Base-by-base conservation (phyloP, 1,284 basidiomycete species). In the Trametes polyzona region DNA sequence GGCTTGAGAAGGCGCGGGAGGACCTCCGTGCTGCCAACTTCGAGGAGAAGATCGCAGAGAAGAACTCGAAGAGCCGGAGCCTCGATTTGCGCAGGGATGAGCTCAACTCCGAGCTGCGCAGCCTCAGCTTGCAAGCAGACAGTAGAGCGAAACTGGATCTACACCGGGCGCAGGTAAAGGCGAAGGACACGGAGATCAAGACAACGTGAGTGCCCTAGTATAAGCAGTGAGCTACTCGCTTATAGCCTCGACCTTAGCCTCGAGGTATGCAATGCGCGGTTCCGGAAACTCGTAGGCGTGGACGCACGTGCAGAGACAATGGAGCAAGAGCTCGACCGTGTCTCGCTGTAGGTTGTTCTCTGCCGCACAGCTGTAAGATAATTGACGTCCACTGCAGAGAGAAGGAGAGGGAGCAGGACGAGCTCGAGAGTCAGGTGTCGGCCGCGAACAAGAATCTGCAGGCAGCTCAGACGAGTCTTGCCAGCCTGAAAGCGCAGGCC, bases 81-180 rank as follows among this genome's bases (percentile, higher is more conserved):
- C 77, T 93, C 57, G 94, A 98, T 63, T 83, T 85, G 26, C 79
- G 79, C 47, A 80, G 91, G 24, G 94, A 96, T 29, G 74, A 75
- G 23, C 73, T 95, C 53, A 93, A 87, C 55, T 65, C 73, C 0
- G 95, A 98, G 65, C 78, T 96, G 43, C 82, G 84, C 30, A 74
- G 79, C 1, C 74, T 98, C 57, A 95, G 89, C 67, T 71, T 85
- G 35, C 94, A 98, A 69, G 89, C 93, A 0, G 92, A 96, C 60
- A 78, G 86, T 1, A 81, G 96, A 35, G 95, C 95, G 1, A 89
- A 87, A 65, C 73, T 98, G 42, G 84, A 89, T 36, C 71, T 97
- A 59, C 93, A 94, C 69, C 79, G 86, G 57, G 77, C 76, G 0
- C 92, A 95, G 61, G 70, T 87, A 30, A 82, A 80, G 67, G 80